Percentiles rank a stretch among this genome's conserved stretches.
Conservation (phyloP, 1,284 basidiomycete genomes). For the Exobasidium rhododendri region DNA sequence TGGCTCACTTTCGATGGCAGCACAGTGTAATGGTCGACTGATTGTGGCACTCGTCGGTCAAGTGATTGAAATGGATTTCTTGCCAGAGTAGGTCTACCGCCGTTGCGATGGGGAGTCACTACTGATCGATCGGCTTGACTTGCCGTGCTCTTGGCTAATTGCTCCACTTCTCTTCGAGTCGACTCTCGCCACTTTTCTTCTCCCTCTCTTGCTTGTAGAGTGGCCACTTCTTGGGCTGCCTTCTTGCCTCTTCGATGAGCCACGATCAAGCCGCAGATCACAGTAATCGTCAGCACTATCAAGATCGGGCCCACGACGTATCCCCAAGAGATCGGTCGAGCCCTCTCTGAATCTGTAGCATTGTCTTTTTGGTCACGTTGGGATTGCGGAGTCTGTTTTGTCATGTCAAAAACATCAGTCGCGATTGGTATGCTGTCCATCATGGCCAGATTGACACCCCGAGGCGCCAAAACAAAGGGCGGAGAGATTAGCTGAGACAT, state of each 20-base stretch:
- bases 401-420: neutral
- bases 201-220: neutral
- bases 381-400: neutral
- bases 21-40: no score
- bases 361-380: no score
- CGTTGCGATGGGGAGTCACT: no score
- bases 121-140: neutral
- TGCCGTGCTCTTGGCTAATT: neutral
- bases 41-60: no score
- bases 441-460: neutral
- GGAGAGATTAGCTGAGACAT: neutral
- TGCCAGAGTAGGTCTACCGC: no score
- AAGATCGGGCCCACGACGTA: neutral
- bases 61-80: no score
- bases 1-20: no score
- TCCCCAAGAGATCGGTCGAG: neutral
- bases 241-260: neutral
- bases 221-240: neutral
- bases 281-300: neutral
- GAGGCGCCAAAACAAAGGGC: slow-evolving; percentile 1
- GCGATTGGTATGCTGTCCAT: neutral
- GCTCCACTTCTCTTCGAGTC: neutral
- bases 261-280: neutral
- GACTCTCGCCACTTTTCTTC: neutral
- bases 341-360: neutral